Conservation (phyloP, 495 filamentous ascomycete species). For the Barbatosphaeria neglecta region DNA sequence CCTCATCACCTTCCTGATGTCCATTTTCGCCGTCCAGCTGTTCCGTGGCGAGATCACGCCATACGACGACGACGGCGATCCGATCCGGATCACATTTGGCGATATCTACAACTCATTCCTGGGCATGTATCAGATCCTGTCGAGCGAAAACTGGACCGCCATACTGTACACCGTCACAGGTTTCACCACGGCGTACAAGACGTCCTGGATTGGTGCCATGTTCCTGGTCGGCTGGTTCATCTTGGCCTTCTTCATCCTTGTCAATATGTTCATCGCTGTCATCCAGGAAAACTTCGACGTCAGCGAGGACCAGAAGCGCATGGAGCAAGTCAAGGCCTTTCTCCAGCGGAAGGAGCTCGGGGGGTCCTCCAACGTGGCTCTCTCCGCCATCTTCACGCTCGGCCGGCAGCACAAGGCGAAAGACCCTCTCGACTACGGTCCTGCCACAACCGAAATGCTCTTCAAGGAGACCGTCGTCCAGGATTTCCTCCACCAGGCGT, state of each 20-base stretch:
- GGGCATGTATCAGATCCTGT: slow-evolving; percentile 97
- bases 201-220: slow-evolving; percentile 86
- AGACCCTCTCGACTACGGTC: slow-evolving; percentile 80
- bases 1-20: slow-evolving; percentile 83
- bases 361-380: slow-evolving; percentile 53
- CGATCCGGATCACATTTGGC: slow-evolving; percentile 61
- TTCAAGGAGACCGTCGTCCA: slow-evolving; percentile 88
- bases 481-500: slow-evolving; percentile 79
- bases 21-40: slow-evolving; percentile 88
- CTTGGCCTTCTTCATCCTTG: slow-evolving; percentile 83
- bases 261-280: slow-evolving; percentile 99
- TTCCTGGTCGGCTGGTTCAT: slow-evolving; percentile 96
- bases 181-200: slow-evolving; percentile 46
- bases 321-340: slow-evolving; percentile 91
- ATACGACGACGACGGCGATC: slow-evolving; percentile 41
- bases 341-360: slow-evolving; percentile 83
- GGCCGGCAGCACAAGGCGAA: slow-evolving; percentile 53
- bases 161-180: slow-evolving; percentile 75
- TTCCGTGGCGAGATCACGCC: slow-evolving; percentile 74
- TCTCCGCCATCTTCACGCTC: slow-evolving; percentile 79
- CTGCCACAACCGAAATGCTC: slow-evolving; percentile 85
- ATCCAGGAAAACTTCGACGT: slow-evolving; percentile 99
- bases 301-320: slow-evolving; percentile 95
- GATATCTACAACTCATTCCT: slow-evolving; percentile 92
- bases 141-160: slow-evolving; percentile 90